A percentile compares a stretch with the other conserved stretches of the same genome.
phyloP scores from a whole-genome alignment of 257 asterid genomes.

The Solanum pimpinellifolium region DNA sequence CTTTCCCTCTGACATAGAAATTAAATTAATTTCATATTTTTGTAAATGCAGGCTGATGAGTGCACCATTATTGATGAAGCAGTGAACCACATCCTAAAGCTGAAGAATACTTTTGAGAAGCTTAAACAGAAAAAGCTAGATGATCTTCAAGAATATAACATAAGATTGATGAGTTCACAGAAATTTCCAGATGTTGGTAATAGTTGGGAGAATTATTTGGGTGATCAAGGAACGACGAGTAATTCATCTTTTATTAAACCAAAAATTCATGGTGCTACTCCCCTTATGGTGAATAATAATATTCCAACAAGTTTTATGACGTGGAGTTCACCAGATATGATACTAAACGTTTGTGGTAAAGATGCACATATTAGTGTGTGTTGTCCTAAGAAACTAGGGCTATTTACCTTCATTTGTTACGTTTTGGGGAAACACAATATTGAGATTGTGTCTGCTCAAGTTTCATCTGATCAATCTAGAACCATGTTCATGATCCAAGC shows the following conservation, averaged over 20 bases:
- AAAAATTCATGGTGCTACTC: not conserved
- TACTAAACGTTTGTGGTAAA: conserved; percentile 14
- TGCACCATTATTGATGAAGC: conserved; percentile 75
- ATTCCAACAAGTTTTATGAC: conserved; percentile 2
- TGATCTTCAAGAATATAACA: not conserved
- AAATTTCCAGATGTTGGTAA: not conserved
- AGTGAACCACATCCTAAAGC: conserved; percentile 29
- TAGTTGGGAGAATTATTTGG: conserved; percentile 32
- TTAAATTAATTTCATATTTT: not conserved
- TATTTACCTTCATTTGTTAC: too few relatives aligned
- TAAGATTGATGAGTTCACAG: not conserved
- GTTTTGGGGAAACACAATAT: too few relatives aligned
- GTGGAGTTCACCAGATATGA: conserved; percentile 21
- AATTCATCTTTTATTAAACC: not conserved
- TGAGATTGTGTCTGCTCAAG: too few relatives aligned
- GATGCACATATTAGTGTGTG: conserved; percentile 22
- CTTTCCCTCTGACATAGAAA: not conserved
- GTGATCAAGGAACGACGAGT: conserved; percentile 29
- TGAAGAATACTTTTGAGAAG: conserved; percentile 19
- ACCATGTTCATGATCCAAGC: too few relatives aligned
- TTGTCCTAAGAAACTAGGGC: conserved; percentile 12
- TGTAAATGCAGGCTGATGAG: conserved; percentile 47
- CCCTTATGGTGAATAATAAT: not conserved
- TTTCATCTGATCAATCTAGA: too few relatives aligned
- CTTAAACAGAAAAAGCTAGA: conserved; percentile 44